Conservation (phyloP, 139 green algal genomes). For the Diplosphaera chodatii region DNA sequence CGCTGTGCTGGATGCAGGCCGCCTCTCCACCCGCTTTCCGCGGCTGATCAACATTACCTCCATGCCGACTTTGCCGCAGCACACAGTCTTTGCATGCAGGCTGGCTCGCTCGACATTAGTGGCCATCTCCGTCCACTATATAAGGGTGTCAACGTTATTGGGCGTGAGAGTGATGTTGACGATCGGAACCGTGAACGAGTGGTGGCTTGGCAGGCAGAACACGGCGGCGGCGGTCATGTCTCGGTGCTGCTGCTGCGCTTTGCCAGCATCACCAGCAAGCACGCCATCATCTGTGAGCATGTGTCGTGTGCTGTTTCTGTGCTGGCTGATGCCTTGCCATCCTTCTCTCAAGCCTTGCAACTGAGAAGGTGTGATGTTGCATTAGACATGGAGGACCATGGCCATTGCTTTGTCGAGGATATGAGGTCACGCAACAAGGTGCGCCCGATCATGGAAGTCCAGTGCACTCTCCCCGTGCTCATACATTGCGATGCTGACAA, state of each 20-base stretch:
- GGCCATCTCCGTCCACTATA: neutral
- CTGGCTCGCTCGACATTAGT: neutral
- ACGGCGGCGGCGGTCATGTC: neutral
- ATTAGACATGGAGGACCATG: slow-evolving; percentile 5
- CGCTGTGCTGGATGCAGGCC: too few species aligned
- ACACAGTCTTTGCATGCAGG: slow-evolving; percentile 1
- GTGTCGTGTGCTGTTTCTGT: neutral
- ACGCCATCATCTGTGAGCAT: slow-evolving; percentile 14
- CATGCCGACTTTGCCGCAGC: too few species aligned
- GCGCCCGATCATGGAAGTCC: neutral
- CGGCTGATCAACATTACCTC: too few species aligned
- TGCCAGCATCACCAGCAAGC: slow-evolving; percentile 5
- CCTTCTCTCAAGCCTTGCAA: too few species aligned
- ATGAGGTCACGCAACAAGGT: slow-evolving; percentile 9
- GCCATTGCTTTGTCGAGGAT: slow-evolving; percentile 7
- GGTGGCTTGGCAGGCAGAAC: slow-evolving; percentile 1
- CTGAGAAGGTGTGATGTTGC: too few species aligned
- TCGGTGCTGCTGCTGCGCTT: neutral
- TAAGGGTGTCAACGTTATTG: slow-evolving; percentile 5
- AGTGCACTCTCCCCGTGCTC: neutral
- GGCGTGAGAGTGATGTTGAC: neutral
- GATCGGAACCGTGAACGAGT: neutral
- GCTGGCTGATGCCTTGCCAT: neutral
- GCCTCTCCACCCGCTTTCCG: too few species aligned
- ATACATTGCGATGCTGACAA: too few species aligned